A percentile compares a stretch with the other conserved stretches of the same genome.
phyloP scores from a whole-genome alignment of 768 basidiomycete species.

The Paxillus involutus region DNA sequence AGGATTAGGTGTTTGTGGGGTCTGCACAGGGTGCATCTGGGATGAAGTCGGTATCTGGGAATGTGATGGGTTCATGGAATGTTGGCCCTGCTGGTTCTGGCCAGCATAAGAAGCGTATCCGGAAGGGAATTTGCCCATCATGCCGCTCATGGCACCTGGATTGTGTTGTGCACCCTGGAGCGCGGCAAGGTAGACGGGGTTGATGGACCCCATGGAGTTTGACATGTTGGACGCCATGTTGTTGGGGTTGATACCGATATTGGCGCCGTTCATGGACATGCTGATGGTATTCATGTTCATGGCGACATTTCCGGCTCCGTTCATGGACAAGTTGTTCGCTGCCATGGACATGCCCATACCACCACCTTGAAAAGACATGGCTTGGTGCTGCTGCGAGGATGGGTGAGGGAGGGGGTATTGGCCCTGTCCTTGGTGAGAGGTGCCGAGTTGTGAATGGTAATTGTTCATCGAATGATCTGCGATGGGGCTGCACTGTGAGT shows the following conservation, averaged over 20 bases:
- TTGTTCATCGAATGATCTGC: constrained; percentile 7
- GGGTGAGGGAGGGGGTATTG: constrained; percentile 20
- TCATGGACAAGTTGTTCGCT: constrained; percentile 11
- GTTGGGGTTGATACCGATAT: constrained; percentile 8
- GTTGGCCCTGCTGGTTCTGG: constrained; percentile 17
- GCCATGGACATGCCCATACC: constrained; percentile 9
- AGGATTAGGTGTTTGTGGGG: constrained; percentile 5
- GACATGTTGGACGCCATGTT: constrained; percentile 6
- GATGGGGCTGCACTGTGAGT: neutral
- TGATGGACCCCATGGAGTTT: constrained; percentile 20
- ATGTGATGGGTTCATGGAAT: constrained; percentile 13
- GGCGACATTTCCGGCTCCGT: neutral
- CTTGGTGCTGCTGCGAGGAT: constrained; percentile 9
- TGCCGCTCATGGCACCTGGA: constrained; percentile 5
- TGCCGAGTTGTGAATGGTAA: constrained; percentile 7
- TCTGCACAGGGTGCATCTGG: constrained; percentile 6
- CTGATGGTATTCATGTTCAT: constrained; percentile 3
- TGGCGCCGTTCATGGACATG: constrained; percentile 6
- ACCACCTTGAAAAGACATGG: constrained; percentile 19
- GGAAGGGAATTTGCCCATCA: constrained; percentile 13
- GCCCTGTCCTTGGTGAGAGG: constrained; percentile 19
- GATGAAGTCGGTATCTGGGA: constrained; percentile 12
- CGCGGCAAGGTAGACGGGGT: constrained; percentile 34
- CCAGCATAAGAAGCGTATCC: constrained; percentile 10
- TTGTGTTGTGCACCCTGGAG: constrained; percentile 23